Percentiles rank a stretch among this genome's conserved stretches.
These are phyloP conservation scores for Dissophora ornata DNA, from an alignment of 192 early-diverging fungal genomes.

Conservation along the genomic window DNA sequence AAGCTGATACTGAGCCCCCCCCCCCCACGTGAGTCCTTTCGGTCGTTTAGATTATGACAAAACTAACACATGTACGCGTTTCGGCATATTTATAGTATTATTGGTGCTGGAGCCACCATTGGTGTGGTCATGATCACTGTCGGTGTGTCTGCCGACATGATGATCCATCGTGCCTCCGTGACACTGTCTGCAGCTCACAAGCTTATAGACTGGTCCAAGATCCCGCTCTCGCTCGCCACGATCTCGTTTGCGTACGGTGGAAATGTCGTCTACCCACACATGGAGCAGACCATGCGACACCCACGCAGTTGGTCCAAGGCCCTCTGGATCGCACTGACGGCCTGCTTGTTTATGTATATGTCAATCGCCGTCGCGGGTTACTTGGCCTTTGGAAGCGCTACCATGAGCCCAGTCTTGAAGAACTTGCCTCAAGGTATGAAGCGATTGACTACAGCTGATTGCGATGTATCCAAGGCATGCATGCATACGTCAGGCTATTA, in stretches of 20 bases:
- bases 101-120: conserved; percentile 76
- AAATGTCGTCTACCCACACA: conserved; percentile 84
- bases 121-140: conserved; percentile 74
- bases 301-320: conserved; percentile 77
- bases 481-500: no score
- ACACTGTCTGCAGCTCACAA: conserved; percentile 19
- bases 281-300: conserved; percentile 77
- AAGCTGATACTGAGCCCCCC: no score
- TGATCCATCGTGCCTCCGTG: conserved; percentile 4
- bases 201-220: conserved; percentile 58
- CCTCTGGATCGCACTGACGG: conserved; percentile 62
- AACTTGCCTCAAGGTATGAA: conserved; percentile 65
- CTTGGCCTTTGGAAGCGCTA: conserved; percentile 72
- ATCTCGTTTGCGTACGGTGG: conserved; percentile 82
- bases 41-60: no score
- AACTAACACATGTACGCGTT: no score
- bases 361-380: conserved; percentile 77
- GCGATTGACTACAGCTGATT: no score
- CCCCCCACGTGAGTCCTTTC: no score
- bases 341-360: conserved; percentile 74
- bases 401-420: conserved; percentile 72
- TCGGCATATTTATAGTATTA: conserved; percentile 62
- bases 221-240: conserved; percentile 75
- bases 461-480: no score
- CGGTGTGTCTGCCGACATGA: conserved; percentile 59